Percentiles rank a stretch among this genome's conserved stretches.
phyloP scores from a whole-genome alignment of 768 basidiomycete genomes.

The Calocybe cyanea region DNA sequence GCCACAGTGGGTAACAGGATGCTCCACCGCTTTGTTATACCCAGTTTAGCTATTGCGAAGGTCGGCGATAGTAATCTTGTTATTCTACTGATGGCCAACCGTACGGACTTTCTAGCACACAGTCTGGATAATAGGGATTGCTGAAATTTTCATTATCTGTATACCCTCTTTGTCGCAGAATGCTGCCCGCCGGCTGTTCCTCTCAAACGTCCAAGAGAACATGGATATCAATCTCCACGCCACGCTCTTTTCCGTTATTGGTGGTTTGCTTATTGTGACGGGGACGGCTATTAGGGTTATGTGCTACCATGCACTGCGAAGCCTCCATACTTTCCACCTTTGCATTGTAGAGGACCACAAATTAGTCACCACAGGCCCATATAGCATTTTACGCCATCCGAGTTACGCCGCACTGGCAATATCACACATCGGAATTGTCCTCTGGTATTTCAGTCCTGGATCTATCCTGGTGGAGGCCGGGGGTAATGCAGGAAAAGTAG shows the following conservation, averaged over 20 bases:
- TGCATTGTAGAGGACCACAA: conserved; percentile 22
- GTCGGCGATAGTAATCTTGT: too few relatives aligned
- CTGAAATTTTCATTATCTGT: too few relatives aligned
- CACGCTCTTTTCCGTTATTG: conserved; percentile 6
- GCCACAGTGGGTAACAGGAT: conserved; percentile 25
- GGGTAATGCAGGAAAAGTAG: conserved; percentile 24
- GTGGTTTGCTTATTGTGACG: conserved; percentile 8
- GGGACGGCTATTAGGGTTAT: conserved; percentile 19
- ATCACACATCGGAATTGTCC: conserved; percentile 24
- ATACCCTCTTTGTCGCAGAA: too few relatives aligned
- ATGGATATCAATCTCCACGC: not conserved
- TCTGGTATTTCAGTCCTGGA: conserved; percentile 27
- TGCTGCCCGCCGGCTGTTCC: too few relatives aligned
- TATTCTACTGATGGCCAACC: too few relatives aligned
- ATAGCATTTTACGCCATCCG: conserved; percentile 30
- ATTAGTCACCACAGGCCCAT: conserved; percentile 28
- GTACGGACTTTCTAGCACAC: too few relatives aligned
- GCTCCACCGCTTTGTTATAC: conserved; percentile 3
- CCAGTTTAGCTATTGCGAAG: too few relatives aligned
- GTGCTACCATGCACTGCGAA: conserved; percentile 34
- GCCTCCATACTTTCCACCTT: conserved; percentile 38
- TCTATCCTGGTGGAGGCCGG: conserved; percentile 26
- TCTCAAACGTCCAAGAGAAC: too few relatives aligned
- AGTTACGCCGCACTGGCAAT: conserved; percentile 23
- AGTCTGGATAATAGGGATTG: too few relatives aligned